Evolutionary conservation across 2,329 filamentous ascomycete genomes (phyloP).

Genomic region (Coniochaeta sp.): DNA sequence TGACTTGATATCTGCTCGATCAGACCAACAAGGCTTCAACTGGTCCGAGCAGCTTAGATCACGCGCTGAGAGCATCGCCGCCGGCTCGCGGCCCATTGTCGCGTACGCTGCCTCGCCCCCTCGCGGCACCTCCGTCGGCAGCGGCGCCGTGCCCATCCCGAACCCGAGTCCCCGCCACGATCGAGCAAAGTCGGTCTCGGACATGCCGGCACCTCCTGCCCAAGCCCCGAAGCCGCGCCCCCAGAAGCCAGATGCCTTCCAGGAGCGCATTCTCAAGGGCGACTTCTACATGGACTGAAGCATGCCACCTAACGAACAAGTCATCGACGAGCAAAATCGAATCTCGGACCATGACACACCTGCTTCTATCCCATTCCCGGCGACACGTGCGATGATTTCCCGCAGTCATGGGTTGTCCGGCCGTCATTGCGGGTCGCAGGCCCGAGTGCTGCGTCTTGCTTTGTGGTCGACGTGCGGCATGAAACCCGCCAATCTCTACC

Average conservation of each 20-base stretch:
- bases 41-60: slow-evolving; percentile 94
- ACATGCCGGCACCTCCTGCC: slow-evolving; percentile 50
- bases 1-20: slow-evolving; percentile 54
- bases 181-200: slow-evolving; percentile 62
- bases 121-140: slow-evolving; percentile 19
- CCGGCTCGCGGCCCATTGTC: slow-evolving; percentile 50
- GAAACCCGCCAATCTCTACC: not conserved
- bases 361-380: not conserved
- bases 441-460: not conserved
- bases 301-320: not conserved
- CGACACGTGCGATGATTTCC: not conserved
- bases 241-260: slow-evolving; percentile 84
- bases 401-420: not conserved
- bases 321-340: not conserved
- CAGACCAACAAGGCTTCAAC: slow-evolving; percentile 94
- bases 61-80: slow-evolving; percentile 70
- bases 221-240: slow-evolving; percentile 43
- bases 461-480: not conserved
- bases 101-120: slow-evolving; percentile 45
- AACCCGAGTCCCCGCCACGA: slow-evolving; percentile 39
- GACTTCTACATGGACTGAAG: slow-evolving; percentile 94
- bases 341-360: not conserved
- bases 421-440: not conserved
- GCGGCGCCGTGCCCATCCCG: slow-evolving; percentile 12
- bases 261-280: slow-evolving; percentile 93